Evolutionary conservation across 352 stramenopile genomes (phyloP).

Genomic region (Globisporangium yorkense): DNA sequence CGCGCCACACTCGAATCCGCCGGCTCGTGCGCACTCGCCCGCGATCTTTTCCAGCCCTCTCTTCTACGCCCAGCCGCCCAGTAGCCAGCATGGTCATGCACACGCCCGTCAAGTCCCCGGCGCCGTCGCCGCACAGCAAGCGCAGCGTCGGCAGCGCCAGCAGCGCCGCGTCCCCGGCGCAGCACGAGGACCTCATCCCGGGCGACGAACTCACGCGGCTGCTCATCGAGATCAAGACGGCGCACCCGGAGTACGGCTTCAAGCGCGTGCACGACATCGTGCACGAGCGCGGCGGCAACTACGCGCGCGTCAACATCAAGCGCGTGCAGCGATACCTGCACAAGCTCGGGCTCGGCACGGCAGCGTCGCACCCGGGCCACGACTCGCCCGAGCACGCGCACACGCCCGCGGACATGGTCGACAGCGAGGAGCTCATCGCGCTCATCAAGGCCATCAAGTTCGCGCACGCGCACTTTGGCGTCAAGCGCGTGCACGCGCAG

Average conservation of each 20-base stretch:
- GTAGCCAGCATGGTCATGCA: not conserved
- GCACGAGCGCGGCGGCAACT: slow-evolving; percentile 26
- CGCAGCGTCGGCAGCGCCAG: slow-evolving; percentile 1
- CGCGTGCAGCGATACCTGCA: slow-evolving; percentile 34
- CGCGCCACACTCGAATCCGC: slow-evolving; percentile 1
- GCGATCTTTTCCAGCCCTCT: not conserved
- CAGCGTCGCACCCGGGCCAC: slow-evolving; percentile 6
- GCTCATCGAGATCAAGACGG: slow-evolving; percentile 36
- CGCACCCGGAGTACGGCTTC: slow-evolving; percentile 25
- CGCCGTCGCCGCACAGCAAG: slow-evolving; percentile 7
- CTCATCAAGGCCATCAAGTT: slow-evolving; percentile 88
- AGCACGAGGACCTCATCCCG: slow-evolving; percentile 14
- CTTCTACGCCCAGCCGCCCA: not conserved
- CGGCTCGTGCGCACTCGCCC: not conserved
- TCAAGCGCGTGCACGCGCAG: slow-evolving; percentile 80
- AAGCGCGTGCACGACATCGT: slow-evolving; percentile 31
- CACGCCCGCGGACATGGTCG: slow-evolving; percentile 26
- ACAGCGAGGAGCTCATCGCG: slow-evolving; percentile 74
- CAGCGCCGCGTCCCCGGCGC: slow-evolving; percentile 3
- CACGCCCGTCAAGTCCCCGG: slow-evolving; percentile 11
- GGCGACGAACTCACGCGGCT: slow-evolving; percentile 28
- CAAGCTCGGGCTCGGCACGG: slow-evolving; percentile 16
- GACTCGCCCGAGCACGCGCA: slow-evolving; percentile 22
- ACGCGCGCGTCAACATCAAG: slow-evolving; percentile 22
- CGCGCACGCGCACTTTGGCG: slow-evolving; percentile 67